These are phyloP conservation scores for Aethionema arabicum DNA, from an alignment of 345 rosid genomes.

Conservation along the genomic window DNA sequence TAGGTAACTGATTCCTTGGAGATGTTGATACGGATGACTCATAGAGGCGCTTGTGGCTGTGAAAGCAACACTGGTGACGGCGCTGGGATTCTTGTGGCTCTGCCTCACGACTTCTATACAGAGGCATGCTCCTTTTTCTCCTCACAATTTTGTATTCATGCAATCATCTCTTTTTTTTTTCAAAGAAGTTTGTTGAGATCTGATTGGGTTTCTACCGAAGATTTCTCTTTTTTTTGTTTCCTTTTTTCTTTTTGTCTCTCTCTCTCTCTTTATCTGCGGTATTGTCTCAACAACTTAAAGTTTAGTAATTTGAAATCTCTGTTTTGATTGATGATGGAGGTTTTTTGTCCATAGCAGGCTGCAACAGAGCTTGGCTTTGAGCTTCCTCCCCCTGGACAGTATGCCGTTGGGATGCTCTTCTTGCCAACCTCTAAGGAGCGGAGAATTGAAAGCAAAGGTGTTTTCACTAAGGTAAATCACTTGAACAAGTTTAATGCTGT, in stretches of 20 bases:
- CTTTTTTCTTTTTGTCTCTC: too few species aligned
- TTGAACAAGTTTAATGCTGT: not conserved
- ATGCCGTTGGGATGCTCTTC: conserved; percentile 98
- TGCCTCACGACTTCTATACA: conserved; percentile 77
- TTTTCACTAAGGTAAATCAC: conserved; percentile 68
- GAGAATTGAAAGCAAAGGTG: conserved; percentile 76
- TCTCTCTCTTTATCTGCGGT: not conserved
- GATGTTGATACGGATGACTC: conserved; percentile 93
- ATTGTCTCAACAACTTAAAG: not conserved
- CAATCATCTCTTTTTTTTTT: not conserved
- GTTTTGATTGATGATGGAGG: conserved; percentile 9
- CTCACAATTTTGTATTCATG: conserved; percentile 9
- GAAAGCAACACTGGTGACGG: conserved; percentile 98
- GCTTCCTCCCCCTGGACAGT: conserved; percentile 74
- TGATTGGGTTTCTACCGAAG: not conserved
- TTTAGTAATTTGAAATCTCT: not conserved
- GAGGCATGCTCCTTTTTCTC: conserved; percentile 43
- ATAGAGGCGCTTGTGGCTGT: conserved; percentile 99
- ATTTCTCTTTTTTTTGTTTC: not conserved
- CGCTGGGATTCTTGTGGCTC: conserved; percentile 91
- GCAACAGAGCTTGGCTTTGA: conserved; percentile 71
- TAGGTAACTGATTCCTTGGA: conserved; percentile 93
- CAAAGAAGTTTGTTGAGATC: conserved; percentile 2
- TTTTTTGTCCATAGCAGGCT: conserved; percentile 44
- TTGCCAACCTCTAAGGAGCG: conserved; percentile 74